Evolutionary conservation across 106 monocot species (phyloP), one percentile per base, ranked within the genome.

Genomic region (Triglochin maritima): DNA sequence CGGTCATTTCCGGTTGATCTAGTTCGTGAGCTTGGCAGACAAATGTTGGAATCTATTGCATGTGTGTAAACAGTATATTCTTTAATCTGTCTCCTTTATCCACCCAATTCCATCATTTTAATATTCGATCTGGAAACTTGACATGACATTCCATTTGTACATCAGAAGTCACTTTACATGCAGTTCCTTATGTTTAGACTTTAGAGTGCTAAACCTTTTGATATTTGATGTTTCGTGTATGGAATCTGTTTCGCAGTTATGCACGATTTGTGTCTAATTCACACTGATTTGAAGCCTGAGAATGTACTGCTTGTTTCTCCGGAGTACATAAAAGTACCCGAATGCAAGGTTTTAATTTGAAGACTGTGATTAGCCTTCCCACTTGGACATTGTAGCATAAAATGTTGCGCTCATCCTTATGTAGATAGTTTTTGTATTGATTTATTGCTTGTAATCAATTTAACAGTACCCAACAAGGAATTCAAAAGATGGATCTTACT

Each of bases 1-100:
- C 87, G 88, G 52, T 74, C 96, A 56, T 96, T 96, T 78, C 96
- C 90, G 43, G 81, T 90, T 82, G 96, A 88, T 59, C 85, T 91
- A 69, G 90, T 91, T 62, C 91, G 96, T 29, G 91, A 96, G 73
- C 63, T 96, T 87, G 96, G 75, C 77, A 85, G 81, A 70, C 91
- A 96, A 84, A 82, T 96, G 49, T 84, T 96, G 85, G 85, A 88
- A 84, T 90, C 74, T 86, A 57, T 96, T 66, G 95, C 89, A 90
- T 95, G 95, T 90, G 87, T 87, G 92, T 90, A 77, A 77, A 65
- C 80, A 75, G 46, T 59, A 62, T 44, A 64, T 81, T 63, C 11
- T 7, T 8, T 44, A 52, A 8, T 52, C 2, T 52, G 7, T 52
- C 11, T 52, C 52, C 11, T 52, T 52, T 52, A 8, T 52, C 9